Conservation (phyloP, 2,329 filamentous ascomycete species). For the Dryadomyces sulphureus region DNA sequence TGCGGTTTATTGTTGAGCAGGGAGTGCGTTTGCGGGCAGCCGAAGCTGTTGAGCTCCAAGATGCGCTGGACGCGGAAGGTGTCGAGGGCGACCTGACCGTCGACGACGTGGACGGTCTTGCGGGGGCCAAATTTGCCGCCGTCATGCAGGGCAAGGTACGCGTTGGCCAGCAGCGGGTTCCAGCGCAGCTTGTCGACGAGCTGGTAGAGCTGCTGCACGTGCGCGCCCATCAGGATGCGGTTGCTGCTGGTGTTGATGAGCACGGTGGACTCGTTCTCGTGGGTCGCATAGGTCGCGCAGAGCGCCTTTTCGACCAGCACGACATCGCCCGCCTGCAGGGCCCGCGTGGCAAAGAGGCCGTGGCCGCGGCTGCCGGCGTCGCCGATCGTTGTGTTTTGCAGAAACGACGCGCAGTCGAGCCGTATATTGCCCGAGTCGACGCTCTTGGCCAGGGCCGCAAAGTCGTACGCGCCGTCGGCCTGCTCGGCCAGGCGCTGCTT, state of each 20-base stretch:
- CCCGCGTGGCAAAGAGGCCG: constrained; percentile 25
- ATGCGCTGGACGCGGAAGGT: constrained; percentile 10
- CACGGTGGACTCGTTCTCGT: constrained; percentile 26
- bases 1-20: too few relatives aligned
- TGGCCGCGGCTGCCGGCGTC: constrained; percentile 21
- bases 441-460: constrained; percentile 13
- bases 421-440: constrained; percentile 9
- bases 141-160: constrained; percentile 9
- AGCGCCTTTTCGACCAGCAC: constrained; percentile 27
- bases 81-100: constrained; percentile 9
- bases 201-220: background rate
- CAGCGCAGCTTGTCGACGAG: constrained; percentile 9
- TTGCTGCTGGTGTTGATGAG: constrained; percentile 25
- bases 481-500: constrained; percentile 15
- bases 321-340: constrained; percentile 23
- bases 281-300: constrained; percentile 24
- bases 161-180: constrained; percentile 8
- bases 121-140: constrained; percentile 5
- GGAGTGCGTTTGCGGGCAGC: constrained; percentile 6
- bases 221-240: background rate
- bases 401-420: constrained; percentile 21
- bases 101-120: constrained; percentile 5
- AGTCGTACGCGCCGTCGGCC: constrained; percentile 16
- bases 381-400: constrained; percentile 17
- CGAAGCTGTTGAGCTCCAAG: constrained; percentile 8